Conservation (phyloP, 2,329 filamentous ascomycete species). For the Colletotrichum cuscutae region DNA sequence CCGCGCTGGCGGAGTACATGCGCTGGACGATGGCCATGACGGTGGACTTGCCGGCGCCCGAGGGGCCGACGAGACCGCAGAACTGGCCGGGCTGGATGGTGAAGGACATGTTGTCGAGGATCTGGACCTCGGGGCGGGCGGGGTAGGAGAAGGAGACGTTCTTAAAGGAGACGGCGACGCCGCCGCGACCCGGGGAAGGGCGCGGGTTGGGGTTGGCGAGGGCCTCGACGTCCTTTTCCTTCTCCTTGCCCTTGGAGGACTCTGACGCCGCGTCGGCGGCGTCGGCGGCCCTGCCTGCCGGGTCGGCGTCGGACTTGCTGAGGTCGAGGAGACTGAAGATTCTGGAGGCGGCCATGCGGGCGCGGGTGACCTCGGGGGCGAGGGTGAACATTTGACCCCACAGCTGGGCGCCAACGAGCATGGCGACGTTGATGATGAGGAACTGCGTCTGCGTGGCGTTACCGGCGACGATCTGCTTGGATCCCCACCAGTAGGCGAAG, state of each 20-base stretch:
- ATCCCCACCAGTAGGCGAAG: constrained; percentile 84
- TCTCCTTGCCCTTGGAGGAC: constrained; percentile 37
- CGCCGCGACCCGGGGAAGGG: constrained; percentile 41
- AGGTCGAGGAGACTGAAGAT: constrained; percentile 64
- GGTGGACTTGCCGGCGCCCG: constrained; percentile 75
- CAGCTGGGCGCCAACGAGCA: constrained; percentile 78
- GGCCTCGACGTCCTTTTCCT: constrained; percentile 52
- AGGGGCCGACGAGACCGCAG: constrained; percentile 72
- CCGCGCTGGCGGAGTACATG: constrained; percentile 57
- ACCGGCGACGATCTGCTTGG: constrained; percentile 74
- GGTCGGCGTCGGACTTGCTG: constrained; percentile 38
- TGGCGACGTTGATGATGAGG: constrained; percentile 77
- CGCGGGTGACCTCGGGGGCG: constrained; percentile 78
- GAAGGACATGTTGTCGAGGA: constrained; percentile 67
- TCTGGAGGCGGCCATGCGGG: constrained; percentile 68
- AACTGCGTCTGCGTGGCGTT: constrained; percentile 74
- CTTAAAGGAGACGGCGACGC: constrained; percentile 63
- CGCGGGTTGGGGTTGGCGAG: constrained; percentile 41
- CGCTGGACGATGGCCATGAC: constrained; percentile 66
- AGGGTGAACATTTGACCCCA: constrained; percentile 81
- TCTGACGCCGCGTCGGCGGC: constrained; percentile 34
- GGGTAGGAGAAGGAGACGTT: constrained; percentile 75
- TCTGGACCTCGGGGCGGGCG: constrained; percentile 65
- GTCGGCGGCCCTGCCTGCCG: constrained; percentile 33
- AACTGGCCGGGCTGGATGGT: constrained; percentile 69